Percentiles rank a stretch among this genome's conserved stretches.
phyloP scores from a whole-genome alignment of 108 stramenopile species.

The Cyclotella atomus region DNA sequence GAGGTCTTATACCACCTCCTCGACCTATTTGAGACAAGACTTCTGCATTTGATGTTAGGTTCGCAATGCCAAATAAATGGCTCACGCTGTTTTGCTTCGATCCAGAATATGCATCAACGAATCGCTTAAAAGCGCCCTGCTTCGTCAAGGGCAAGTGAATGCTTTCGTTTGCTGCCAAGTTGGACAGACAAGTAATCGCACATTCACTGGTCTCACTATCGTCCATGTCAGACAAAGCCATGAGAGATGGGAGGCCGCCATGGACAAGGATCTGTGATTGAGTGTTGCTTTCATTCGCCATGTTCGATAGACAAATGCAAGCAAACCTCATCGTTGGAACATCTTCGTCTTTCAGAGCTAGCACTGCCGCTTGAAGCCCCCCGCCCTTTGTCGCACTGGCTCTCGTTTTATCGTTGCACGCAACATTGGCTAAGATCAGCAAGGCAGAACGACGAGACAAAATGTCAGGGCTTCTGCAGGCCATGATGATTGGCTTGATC shows the following conservation, averaged over 20 bases:
- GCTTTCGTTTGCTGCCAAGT: slow-evolving; percentile 72
- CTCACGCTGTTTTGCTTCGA: slow-evolving; percentile 43
- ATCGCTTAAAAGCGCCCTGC: slow-evolving; percentile 52
- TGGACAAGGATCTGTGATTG: slow-evolving; percentile 81
- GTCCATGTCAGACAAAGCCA: slow-evolving; percentile 44
- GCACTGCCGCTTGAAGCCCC: slow-evolving; percentile 73
- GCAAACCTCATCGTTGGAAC: slow-evolving; percentile 61
- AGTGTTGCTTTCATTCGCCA: slow-evolving; percentile 65
- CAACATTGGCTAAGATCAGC: slow-evolving; percentile 75
- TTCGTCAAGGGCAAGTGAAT: slow-evolving; percentile 51
- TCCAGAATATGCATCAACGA: slow-evolving; percentile 39
- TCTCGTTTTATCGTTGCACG: slow-evolving; percentile 72
- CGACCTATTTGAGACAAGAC: slow-evolving; percentile 60
- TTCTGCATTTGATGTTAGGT: slow-evolving; percentile 68
- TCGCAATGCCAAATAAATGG: slow-evolving; percentile 72
- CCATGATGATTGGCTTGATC: slow-evolving; percentile 51
- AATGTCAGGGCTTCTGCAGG: slow-evolving; percentile 55
- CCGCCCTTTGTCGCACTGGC: slow-evolving; percentile 57
- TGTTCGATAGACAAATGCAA: slow-evolving; percentile 75
- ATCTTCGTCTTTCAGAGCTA: slow-evolving; percentile 64
- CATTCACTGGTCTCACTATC: slow-evolving; percentile 27
- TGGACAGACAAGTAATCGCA: slow-evolving; percentile 71
- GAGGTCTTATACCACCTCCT: slow-evolving; percentile 54
- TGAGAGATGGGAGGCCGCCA: slow-evolving; percentile 56
- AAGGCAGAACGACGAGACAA: slow-evolving; percentile 71